Percentiles rank a stretch among this genome's conserved stretches.
Evolutionary conservation across 2,329 filamentous ascomycete genomes (phyloP).

Genomic region (Didymosphaeria variabile): DNA sequence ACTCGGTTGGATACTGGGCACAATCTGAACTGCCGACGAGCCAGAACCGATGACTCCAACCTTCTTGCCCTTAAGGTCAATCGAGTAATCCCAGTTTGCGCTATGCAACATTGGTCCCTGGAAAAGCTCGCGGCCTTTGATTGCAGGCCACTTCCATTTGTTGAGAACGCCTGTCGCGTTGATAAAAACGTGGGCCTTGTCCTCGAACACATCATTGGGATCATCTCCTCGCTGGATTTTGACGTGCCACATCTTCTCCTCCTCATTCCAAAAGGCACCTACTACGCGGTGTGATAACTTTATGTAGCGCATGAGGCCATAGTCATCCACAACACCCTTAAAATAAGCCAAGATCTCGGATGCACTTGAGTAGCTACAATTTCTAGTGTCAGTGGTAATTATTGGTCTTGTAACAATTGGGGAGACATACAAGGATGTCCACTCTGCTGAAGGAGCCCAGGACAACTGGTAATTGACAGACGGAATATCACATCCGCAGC

Average conservation of each 20-base stretch:
- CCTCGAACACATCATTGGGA: background rate
- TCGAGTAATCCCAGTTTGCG: constrained; percentile 53
- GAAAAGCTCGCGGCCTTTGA: background rate
- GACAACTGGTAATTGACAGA: too few species aligned
- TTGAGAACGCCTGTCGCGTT: background rate
- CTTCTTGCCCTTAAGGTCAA: constrained; percentile 46
- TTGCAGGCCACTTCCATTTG: background rate
- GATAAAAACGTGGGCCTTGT: background rate
- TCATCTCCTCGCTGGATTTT: background rate
- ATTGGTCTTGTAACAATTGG: too few species aligned
- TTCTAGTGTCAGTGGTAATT: background rate
- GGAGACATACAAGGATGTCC: background rate
- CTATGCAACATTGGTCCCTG: constrained; percentile 46
- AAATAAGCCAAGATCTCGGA: background rate
- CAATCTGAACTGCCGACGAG: constrained; percentile 54
- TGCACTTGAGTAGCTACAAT: background rate
- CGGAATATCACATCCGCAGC: too few species aligned
- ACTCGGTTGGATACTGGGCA: constrained; percentile 48
- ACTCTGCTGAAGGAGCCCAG: background rate
- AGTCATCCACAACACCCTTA: background rate
- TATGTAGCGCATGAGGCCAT: background rate
- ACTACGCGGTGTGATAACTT: background rate
- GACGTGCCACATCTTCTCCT: background rate
- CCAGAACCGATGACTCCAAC: constrained; percentile 56
- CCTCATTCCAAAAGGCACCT: background rate